Evolutionary conservation across 257 asterid species (phyloP), one percentile per base, ranked within the genome.

Genomic region (Gentiana macrophylla): DNA sequence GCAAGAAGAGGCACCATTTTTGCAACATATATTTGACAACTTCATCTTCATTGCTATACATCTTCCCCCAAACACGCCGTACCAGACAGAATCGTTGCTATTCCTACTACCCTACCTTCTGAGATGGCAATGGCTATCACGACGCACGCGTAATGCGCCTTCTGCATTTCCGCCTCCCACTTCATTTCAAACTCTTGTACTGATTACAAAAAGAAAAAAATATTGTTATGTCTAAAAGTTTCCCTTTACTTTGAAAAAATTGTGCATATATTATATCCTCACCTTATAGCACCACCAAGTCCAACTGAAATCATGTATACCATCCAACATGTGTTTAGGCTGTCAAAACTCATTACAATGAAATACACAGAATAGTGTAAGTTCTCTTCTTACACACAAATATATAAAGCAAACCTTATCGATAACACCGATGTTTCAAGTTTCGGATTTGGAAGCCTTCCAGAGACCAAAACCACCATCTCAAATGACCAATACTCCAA

Each of bases 251-350:
- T 41, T 41, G 13, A 38, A 13, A 38, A 38, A 41, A 2, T 3
- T 15, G 10, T 1, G 45, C 6, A 50, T 5, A 33, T 5, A 5
- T 37, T 38, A 44, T 9, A 52, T 46, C 58, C 76, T 63, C 47
- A 84, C 94, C 94, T 84, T 65, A 82, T 77, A 48, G 94, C 82
- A 35, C 79, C 89, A 61, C 95, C 86, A 61, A 86, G 86, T 32
- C 89, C 89, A 44, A 82, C 89, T 2, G 89, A 80, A 62, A 86
- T 77, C 83, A 71, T 80, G 53, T 80, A 80, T 41, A 78, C 86
- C 83, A 74, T 86, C 93, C 95, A 82, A 49, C 86, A 80, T 45
- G 93, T 82, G 44, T 78, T 86, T 11, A 82, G 86, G 74, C 92
- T 85, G 84, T 52, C 45, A 66, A 48, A 67, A 59, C n/a, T 53